These are phyloP conservation scores for Corymbia maculata DNA, from an alignment of 345 rosid species.

Conservation along the genomic window DNA sequence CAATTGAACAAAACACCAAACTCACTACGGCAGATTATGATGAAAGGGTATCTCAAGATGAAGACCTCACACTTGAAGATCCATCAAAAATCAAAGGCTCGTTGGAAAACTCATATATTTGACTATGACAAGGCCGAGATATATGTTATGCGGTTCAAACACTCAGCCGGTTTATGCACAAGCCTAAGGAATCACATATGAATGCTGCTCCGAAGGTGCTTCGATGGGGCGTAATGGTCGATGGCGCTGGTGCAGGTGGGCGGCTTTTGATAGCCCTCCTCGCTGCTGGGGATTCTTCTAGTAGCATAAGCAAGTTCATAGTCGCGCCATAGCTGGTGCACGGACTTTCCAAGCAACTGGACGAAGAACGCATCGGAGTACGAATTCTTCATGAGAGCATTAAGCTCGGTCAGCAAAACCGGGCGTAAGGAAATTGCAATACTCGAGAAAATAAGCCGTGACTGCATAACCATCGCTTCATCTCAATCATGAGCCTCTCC, in stretches of 20 bases:
- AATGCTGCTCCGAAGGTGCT: too few species aligned
- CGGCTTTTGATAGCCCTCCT: too few species aligned
- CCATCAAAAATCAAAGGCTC: too few species aligned
- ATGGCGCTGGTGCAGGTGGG: neutral
- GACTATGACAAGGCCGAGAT: too few species aligned
- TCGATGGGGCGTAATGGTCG: neutral
- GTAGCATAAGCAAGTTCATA: neutral
- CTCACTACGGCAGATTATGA: too few species aligned
- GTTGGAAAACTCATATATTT: too few species aligned
- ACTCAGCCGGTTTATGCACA: too few species aligned
- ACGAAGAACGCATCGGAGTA: neutral
- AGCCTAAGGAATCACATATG: too few species aligned
- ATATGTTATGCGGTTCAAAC: too few species aligned
- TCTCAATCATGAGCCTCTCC: neutral
- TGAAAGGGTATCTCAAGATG: too few species aligned
- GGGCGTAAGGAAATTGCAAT: neutral
- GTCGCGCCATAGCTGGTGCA: neutral
- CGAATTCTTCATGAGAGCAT: neutral
- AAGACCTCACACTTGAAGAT: too few species aligned
- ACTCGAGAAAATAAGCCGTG: conserved; percentile 6
- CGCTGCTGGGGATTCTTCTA: neutral
- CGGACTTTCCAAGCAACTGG: neutral
- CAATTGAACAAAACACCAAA: too few species aligned
- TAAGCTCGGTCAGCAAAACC: neutral
- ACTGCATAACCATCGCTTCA: neutral